Evolutionary conservation across 192 early-diverging fungal genomes (phyloP).

Genomic region (Coemansia sp.): DNA sequence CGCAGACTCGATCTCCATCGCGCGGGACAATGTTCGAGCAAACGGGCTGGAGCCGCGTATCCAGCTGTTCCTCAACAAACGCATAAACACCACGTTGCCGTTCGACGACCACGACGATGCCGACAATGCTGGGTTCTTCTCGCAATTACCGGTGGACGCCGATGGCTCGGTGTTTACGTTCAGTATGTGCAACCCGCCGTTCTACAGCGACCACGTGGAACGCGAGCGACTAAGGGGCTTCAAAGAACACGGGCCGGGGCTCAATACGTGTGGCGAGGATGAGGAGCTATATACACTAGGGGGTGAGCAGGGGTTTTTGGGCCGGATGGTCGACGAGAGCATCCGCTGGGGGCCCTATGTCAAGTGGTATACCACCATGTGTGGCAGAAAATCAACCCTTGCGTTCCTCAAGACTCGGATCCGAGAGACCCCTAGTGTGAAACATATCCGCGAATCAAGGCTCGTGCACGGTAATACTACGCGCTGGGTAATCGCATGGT

Average conservation of each 20-base stretch:
- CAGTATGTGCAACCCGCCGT: conserved; percentile 93
- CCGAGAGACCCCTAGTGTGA: background rate
- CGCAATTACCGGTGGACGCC: conserved; percentile 14
- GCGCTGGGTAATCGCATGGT: conserved; percentile 46
- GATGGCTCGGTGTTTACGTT: conserved; percentile 55
- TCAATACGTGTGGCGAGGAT: conserved; percentile 56
- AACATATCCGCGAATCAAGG: conserved; percentile 13
- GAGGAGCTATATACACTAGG: conserved; percentile 79
- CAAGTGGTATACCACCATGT: conserved; percentile 79
- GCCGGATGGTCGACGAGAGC: conserved; percentile 70
- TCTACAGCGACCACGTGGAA: conserved; percentile 65
- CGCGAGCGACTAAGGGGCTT: conserved; percentile 44
- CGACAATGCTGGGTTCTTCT: conserved; percentile 1
- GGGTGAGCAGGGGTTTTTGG: conserved; percentile 76
- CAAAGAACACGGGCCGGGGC: conserved; percentile 57
- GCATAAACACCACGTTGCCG: conserved; percentile 15
- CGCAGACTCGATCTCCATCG: conserved; percentile 58
- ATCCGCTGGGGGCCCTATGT: conserved; percentile 30
- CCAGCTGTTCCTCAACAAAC: conserved; percentile 49
- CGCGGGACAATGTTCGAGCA: conserved; percentile 59
- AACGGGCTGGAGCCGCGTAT: conserved; percentile 67
- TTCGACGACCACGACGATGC: conserved; percentile 7
- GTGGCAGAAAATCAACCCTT: conserved; percentile 63
- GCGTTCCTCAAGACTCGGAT: conserved; percentile 7
- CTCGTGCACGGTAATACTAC: conserved; percentile 31